Base-by-base conservation (phyloP, 1,139 yeast genomes). In the Spencermartinsiella ligniputridi region DNA sequence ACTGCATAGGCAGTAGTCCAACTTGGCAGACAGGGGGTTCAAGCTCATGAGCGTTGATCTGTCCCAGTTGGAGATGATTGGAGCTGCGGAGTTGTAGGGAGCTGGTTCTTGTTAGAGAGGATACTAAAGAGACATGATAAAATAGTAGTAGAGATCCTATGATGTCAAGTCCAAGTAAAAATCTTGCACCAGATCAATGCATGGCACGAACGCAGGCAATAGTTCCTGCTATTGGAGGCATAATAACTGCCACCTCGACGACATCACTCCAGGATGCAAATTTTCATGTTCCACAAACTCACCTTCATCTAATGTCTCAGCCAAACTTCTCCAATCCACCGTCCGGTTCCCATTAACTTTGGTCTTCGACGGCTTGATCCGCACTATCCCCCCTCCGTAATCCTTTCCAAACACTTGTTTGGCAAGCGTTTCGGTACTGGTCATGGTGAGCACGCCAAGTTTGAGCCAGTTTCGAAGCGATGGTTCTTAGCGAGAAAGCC, bases 1-100 rank as follows among this genome's bases (percentile, higher is more conserved):
- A 16, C 60, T 54, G 38, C 69, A 65, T 17, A 65, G 35, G 18
- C 50, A 49, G 40, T 60, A 58, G 41, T 58, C 60, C 39, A 59
- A 46, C 21, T 52, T 55, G 11, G 66, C 52, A 11, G 55, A 49
- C 39, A 64, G 50, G n/a, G 60, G 56, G 45, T 59, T 57, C 18
- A 52, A 47, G n/a, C 55, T 42, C 3, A 59, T 53, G 35, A 63
- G 49, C 25, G 56, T 50, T 16, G 53, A 39, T 38, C 56, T 48
- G 38, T 63, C 67, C 55, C 63, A 55, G 22, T 43, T 37, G 33
- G 48, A 39, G 39, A 56, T 42, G 38, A 45, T 45, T n/a, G 60
- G 58, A 24, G 41, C 48, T 2, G 51, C 50, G 8, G 32, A 27
- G n/a, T 27, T n/a, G 15, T 5, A n/a, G n/a, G 32, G 32, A 27